Percentiles rank a stretch among this genome's conserved stretches.
Conservation (phyloP, 192 early-diverging fungal species). For the Hyaloraphidium curvatum region DNA sequence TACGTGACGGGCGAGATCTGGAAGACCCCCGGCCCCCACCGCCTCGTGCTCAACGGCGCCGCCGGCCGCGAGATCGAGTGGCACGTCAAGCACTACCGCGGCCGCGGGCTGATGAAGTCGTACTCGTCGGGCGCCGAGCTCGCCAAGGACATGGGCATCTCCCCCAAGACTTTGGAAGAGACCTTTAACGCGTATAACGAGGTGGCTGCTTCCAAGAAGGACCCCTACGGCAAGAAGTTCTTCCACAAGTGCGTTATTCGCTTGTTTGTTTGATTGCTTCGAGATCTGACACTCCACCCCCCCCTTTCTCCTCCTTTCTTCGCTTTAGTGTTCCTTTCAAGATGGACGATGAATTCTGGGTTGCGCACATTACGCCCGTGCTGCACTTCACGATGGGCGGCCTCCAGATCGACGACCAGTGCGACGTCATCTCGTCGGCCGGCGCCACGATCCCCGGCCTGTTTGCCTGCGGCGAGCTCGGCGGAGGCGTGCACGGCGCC, state of each 20-base stretch:
- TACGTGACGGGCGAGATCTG: constrained; percentile 79
- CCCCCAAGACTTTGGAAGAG: constrained; percentile 9
- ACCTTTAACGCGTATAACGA: constrained; percentile 33
- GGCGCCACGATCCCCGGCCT: constrained; percentile 54
- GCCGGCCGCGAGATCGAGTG: constrained; percentile 77
- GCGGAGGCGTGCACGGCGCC: constrained; percentile 88
- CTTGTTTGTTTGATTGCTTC: no score
- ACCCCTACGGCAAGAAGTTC: constrained; percentile 37
- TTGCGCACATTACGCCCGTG: constrained; percentile 33
- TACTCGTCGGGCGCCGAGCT: constrained; percentile 53
- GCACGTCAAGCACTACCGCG: constrained; percentile 62
- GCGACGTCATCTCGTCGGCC: constrained; percentile 13
- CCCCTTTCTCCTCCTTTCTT: no score
- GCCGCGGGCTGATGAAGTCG: constrained; percentile 73
- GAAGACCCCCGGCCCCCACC: constrained; percentile 68
- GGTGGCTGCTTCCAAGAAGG: constrained; percentile 24
- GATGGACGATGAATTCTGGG: constrained; percentile 11
- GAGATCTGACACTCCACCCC: no score
- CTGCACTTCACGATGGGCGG: constrained; percentile 58
- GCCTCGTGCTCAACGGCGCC: constrained; percentile 63
- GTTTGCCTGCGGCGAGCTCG: constrained; percentile 82
- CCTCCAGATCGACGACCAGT: constrained; percentile 54
- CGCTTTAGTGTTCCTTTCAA: background rate
- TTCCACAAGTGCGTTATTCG: constrained; percentile 37
- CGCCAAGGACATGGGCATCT: constrained; percentile 55